phyloP scores from a whole-genome alignment of 192 early-diverging fungal genomes.

The Oehlia diaphana region DNA sequence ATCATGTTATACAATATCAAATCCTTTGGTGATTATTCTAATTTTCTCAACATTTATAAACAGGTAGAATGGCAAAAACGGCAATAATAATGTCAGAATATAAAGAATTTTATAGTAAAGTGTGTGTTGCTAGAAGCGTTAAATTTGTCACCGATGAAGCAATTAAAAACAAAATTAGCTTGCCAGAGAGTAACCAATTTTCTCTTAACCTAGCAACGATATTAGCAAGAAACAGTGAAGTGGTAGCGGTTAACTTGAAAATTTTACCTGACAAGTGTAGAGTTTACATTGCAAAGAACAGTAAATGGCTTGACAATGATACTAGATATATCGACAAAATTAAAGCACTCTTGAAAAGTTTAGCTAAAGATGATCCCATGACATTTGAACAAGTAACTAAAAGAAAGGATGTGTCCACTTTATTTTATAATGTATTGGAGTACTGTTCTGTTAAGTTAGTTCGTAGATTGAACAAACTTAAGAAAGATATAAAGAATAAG shows the following conservation, averaged over 20 bases:
- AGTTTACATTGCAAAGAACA: neutral
- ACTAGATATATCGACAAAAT: neutral
- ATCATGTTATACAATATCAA: too few species aligned
- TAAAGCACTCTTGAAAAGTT: neutral
- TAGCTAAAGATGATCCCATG: neutral
- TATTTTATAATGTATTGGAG: neutral
- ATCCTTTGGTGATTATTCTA: too few species aligned
- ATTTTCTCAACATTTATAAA: too few species aligned
- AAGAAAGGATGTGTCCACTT: neutral
- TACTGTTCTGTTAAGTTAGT: neutral
- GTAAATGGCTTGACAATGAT: neutral
- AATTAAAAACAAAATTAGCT: neutral
- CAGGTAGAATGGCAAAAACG: too few species aligned
- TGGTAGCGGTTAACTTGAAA: neutral
- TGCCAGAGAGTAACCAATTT: neutral
- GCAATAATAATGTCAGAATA: too few species aligned
- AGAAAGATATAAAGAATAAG: neutral
- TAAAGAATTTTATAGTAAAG: too few species aligned
- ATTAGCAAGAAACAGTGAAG: neutral
- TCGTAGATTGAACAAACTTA: neutral
- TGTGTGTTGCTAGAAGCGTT: neutral
- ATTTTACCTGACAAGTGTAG: neutral
- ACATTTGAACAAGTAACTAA: neutral
- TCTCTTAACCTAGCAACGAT: neutral
- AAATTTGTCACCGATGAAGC: neutral